Base-by-base conservation (phyloP, 768 basidiomycete species). In the Agrocybe pediades region DNA sequence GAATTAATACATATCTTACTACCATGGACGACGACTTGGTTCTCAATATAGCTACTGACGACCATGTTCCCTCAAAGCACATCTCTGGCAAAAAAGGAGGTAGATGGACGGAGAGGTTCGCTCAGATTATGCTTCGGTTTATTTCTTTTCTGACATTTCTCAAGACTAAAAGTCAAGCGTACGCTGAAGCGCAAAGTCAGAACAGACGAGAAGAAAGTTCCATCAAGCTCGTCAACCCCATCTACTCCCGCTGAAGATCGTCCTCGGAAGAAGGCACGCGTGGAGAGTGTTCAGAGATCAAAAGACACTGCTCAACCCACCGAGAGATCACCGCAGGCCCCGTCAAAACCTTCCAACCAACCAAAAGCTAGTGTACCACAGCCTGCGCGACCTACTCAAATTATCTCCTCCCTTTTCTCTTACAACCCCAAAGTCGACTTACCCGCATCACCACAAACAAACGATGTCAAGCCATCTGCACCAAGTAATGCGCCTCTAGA, bases 321-420 rank as follows among this genome's bases (percentile, higher is more conserved):
- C 13, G 33, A 36, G n/a, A 36, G 33, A 4, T 36, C 46, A 11
- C 46, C 55, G 16, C 53, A 45, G 57, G 25, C 62, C 63, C 43
- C 63, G 54, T n/a, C 41, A 41, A 60, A 54, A 43, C 51, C 66
- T 21, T 23, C 25, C 44, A 41, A 26, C 30, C 62, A 58, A 33
- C 44, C 63, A 27, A 26, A 51, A 33, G 39, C 46, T 16, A 19
- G 27, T 15, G 11, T 26, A 50, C 64, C 61, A 56, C 58, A 64
- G 53, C 55, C 67, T 30, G 41, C 68, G 21, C 59, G 71, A 40
- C 65, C 73, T 54, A 75, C 78, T 2, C 88, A 90, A 60, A 73
- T 95, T 54, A 92, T 96, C 56, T 97, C 95, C 0, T 95, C 93
- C 8, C 77, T 96, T 7, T 96, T 96, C 73, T 84, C 91, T 2